Evolutionary conservation across 495 filamentous ascomycete species (phyloP), one percentile per base, ranked within the genome.

Genomic region (Ramalina intermedia): DNA sequence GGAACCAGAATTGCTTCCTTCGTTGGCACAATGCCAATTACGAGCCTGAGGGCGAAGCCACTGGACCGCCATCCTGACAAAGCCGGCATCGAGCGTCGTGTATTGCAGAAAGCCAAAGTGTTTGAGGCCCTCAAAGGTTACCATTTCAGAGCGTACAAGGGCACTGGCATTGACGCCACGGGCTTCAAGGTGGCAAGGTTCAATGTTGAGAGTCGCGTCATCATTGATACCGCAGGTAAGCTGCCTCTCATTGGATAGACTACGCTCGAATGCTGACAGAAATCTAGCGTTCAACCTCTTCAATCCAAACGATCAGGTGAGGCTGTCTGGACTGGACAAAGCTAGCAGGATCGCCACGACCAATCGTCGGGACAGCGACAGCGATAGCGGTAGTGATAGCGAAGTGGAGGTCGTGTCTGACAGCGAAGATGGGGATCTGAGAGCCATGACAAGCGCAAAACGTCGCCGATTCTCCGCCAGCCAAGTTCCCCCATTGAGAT

Each of bases 91-190:
- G 54, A 54, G 18, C 53, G 37, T 20, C 44, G 44, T 16, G 13
- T 69, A 6, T 55, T 64, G 37, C 53, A 62, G 50, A 62, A 65
- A 9, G 66, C 65, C 23, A 53, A 52, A 27, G 63, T 58, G 49
- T 53, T 66, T 16, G 66, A 67, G 51, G 38, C 43, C 14, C 24
- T 50, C 12, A 68, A 69, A 20, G 78, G 80, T 1, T 72, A 72
- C 36, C 73, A 80, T 55, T 81, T 80, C 65, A 76, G 72, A 54
- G 58, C 66, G 7, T 81, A 81, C 56, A 63, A 69, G n/a, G 80
- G 75, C 21, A 53, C 68, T 40, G 66, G 59, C 2, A 60, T 63
- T 55, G 61, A 52, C 11, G 53, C 54, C 7, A 20, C 50, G 17
- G 39, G 51, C 16, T 18, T 55, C 14, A 24, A 63, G 4, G 46